Evolutionary conservation across 169 alveolate species (phyloP), one percentile per base, ranked within the genome.

Genomic region (Plasmodium knowlesi): DNA sequence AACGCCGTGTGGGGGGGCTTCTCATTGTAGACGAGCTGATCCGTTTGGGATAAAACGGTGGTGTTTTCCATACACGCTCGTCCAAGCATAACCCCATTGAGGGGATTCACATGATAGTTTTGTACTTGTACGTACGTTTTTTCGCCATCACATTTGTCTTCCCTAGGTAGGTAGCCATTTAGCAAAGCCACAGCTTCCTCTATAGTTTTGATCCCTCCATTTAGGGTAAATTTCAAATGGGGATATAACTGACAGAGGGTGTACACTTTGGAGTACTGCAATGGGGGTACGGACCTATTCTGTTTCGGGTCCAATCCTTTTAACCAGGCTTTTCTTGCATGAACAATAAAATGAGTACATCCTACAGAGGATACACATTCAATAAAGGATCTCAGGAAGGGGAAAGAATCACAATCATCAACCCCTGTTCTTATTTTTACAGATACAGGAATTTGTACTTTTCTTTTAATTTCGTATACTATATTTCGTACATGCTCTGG

Each of bases 381-480:
- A 22, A 84, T 50, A 95, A 98, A 98, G 22, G 96, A 94, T 76
- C 82, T 92, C 39, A 98, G 92, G 37, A 97, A 97, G 54, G 97
- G 98, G 91, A 97, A 97, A 22, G 97, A 83, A 85, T 98, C 99
- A 72, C 71, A 92, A 71, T 98, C 97, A 94, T 99, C 99, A 34
- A 98, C 99, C 6, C 99, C 99, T 54, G 98, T 93, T 46, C 99
- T 96, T 78, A 98, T 97, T 96, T 99, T 99, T 39, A 99, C 99
- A 1, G 99, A 97, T 32, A 99, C 98, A 5, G 99, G 98, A 9
- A 98, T 92, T 25, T 92, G 88, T 25, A 95, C 95, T 2, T 80
- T 82, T 46, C 92, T 92, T 22, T 54, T 83, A 79, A 96, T 84
- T 70, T 84, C 94, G 81, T 76, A 41, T 12, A 95, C 93, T 53